phyloP scores from a whole-genome alignment of 352 stramenopile genomes.

The Globisporangium acanthophoron region DNA sequence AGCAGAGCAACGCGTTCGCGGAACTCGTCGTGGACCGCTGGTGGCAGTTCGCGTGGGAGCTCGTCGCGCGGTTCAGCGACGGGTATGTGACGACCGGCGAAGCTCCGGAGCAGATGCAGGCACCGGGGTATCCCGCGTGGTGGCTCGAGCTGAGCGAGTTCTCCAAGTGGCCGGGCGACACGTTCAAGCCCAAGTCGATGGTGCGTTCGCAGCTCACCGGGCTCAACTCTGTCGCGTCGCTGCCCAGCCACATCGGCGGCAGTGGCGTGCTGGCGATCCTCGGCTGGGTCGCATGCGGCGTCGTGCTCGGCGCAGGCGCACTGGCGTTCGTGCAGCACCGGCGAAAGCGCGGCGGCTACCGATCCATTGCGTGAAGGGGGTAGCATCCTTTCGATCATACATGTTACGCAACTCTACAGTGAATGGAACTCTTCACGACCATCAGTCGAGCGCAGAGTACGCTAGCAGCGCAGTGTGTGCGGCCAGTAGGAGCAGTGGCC shows the following conservation, averaged over 20 bases:
- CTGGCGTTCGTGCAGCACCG: neutral
- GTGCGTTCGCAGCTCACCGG: neutral
- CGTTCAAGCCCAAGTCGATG: conserved; percentile 11
- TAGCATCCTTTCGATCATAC: too few species aligned
- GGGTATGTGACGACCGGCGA: conserved; percentile 56
- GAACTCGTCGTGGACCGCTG: conserved; percentile 32
- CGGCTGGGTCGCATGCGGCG: neutral
- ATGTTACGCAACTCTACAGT: neutral
- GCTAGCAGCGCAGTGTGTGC: neutral
- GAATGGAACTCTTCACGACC: neutral
- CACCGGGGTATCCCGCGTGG: conserved; percentile 43
- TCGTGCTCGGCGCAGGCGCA: neutral
- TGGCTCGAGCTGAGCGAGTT: conserved; percentile 38
- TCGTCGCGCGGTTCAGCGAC: conserved; percentile 47
- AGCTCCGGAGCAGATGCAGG: conserved; percentile 27
- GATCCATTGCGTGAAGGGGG: neutral
- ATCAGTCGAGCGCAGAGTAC: neutral
- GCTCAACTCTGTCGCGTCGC: neutral
- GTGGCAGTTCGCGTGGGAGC: conserved; percentile 50
- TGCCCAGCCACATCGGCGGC: neutral
- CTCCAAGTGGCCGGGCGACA: conserved; percentile 38
- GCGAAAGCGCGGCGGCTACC: neutral
- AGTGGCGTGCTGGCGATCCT: neutral
- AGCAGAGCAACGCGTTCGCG: conserved; percentile 26
- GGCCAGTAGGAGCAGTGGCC: neutral